phyloP scores from a whole-genome alignment of 352 stramenopile species.

The Pythium dissotocum region DNA sequence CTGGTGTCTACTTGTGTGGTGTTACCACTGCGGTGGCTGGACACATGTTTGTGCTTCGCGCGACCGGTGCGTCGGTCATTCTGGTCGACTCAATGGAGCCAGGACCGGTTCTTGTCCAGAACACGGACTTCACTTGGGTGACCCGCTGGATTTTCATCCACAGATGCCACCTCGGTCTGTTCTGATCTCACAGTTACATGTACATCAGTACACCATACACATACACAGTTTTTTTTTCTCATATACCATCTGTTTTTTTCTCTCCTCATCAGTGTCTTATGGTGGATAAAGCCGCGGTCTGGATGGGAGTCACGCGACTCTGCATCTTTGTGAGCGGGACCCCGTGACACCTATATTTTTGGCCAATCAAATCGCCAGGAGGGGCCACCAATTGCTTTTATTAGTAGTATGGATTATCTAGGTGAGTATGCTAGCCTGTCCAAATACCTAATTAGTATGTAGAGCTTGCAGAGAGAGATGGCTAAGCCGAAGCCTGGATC shows the following conservation, averaged over 20 bases:
- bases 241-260: not conserved
- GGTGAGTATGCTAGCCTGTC: not conserved
- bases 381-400: not conserved
- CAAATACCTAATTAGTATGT: not conserved
- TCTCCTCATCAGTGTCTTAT: too few relatives aligned
- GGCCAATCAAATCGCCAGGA: not conserved
- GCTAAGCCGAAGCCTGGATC: not conserved
- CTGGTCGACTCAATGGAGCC: slow-evolving; percentile 1
- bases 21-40: slow-evolving; percentile 8
- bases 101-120: slow-evolving; percentile 4
- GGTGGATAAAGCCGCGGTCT: not conserved
- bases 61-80: not conserved
- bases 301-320: not conserved
- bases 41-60: slow-evolving; percentile 11
- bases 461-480: not conserved
- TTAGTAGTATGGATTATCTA: not conserved
- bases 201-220: not conserved
- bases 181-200: not conserved
- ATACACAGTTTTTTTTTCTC: not conserved
- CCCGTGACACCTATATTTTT: not conserved
- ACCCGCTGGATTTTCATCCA: slow-evolving; percentile 12
- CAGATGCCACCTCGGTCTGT: slow-evolving; percentile 7
- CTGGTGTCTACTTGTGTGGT: not conserved
- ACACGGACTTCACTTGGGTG: slow-evolving; percentile 7
- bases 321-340: not conserved